These are phyloP conservation scores for Talaromyces borbonicus DNA, from an alignment of 495 filamentous ascomycete genomes.

Conservation along the genomic window DNA sequence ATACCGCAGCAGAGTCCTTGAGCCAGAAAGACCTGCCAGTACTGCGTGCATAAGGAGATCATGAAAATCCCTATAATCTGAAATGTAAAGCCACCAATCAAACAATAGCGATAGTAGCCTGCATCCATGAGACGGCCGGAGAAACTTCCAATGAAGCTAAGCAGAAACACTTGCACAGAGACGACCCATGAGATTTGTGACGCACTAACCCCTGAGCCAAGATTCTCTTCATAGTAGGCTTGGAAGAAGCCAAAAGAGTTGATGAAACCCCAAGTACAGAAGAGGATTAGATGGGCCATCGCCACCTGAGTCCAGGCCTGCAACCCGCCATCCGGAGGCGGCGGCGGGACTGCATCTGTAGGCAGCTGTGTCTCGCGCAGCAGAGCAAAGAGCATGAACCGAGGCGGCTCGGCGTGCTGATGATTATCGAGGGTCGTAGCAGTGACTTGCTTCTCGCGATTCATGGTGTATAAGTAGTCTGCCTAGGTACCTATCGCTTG, in stretches of 20 bases:
- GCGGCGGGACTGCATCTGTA: slow-evolving; percentile 21
- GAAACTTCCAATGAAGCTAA: slow-evolving; percentile 27
- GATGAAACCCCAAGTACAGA: slow-evolving; percentile 69
- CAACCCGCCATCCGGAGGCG: slow-evolving; percentile 55
- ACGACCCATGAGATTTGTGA: slow-evolving; percentile 61
- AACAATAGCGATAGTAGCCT: slow-evolving; percentile 52
- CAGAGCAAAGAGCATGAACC: slow-evolving; percentile 3
- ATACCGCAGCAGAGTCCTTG: slow-evolving; percentile 75
- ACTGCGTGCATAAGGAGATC: slow-evolving; percentile 50
- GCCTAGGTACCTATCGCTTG: not conserved
- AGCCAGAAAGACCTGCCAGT: slow-evolving; percentile 71
- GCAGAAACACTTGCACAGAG: slow-evolving; percentile 23
- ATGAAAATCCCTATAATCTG: slow-evolving; percentile 63
- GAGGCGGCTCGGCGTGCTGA: not conserved
- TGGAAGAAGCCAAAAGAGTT: slow-evolving; percentile 79
- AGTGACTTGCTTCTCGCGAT: not conserved
- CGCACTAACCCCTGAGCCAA: slow-evolving; percentile 35
- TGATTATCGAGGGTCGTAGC: not conserved
- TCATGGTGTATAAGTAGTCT: not conserved
- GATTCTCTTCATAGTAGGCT: slow-evolving; percentile 56
- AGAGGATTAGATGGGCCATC: slow-evolving; percentile 54
- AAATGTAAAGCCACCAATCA: slow-evolving; percentile 46
- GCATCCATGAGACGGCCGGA: slow-evolving; percentile 59
- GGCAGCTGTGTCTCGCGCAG: not conserved
- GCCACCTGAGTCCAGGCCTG: slow-evolving; percentile 59